Evolutionary conservation across 768 basidiomycete genomes (phyloP), one percentile per base, ranked within the genome.

Genomic region (Amanita thiersii): DNA sequence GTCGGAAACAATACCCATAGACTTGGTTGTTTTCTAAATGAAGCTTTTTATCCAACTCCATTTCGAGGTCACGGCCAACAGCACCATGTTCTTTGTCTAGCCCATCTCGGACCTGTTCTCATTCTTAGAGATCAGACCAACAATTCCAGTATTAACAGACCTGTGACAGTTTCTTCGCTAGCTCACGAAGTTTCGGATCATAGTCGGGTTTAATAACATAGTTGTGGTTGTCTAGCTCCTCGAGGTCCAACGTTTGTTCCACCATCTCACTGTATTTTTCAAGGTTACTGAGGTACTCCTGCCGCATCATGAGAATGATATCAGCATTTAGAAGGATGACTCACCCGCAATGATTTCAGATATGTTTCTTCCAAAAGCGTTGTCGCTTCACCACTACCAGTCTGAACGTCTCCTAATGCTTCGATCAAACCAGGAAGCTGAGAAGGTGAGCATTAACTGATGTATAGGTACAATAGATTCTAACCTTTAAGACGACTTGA

Each of bases 191-290:
- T 12, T 71, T 68, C 4, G 75, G 72, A 54, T 98, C 90, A 49
- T 94, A 94, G 40, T 91, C 88, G 0, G 94, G 81, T 53, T 88
- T 90, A 54, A 99, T 92, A 12, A 91, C 81, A 53, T 84, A 91
- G 50, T 84, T 86, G 59, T 97, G 90, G 10, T 73, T 72, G 21
- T 86, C 81, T 4, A 96, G 72, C 44, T 93, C 79, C 15, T 81
- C 78, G 12, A 97, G 75, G 53, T 99, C 96, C 31, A 99, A 76
- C 0, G 96, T 98, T 47, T 88, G 81, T 57, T 98, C 91, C 2
- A 98, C 93, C 87, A 98, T 93, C 47, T 92, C 87, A 2, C 74
- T 69, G 52, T 92, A 94, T 54, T 88, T 88, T 9, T 68, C 69
- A 3, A 98, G 73, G 38, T 66, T 79, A 0, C 56, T 59, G 12